phyloP scores from a whole-genome alignment of 2,329 filamentous ascomycete genomes.

The Ophiostoma pallidulum region DNA sequence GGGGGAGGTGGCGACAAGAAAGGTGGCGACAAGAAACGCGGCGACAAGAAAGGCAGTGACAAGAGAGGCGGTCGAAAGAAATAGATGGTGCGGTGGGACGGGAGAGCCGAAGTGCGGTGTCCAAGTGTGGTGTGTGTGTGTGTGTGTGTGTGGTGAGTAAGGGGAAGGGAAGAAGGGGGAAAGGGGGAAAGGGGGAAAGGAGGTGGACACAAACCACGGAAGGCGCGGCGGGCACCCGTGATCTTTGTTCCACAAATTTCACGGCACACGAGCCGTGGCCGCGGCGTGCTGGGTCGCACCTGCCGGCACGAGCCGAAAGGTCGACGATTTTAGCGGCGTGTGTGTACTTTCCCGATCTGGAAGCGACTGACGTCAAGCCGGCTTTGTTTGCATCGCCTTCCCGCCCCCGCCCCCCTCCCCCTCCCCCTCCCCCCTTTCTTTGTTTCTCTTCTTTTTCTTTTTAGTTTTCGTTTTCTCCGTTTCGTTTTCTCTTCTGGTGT shows the following conservation, averaged over 20 bases:
- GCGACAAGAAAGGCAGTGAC: background rate
- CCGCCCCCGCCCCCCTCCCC: background rate
- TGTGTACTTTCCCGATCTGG: background rate
- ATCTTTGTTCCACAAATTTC: no score
- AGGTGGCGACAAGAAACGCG: slow-evolving; percentile 16
- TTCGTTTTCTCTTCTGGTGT: no score
- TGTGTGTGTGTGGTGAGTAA: no score
- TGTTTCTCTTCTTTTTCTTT: background rate
- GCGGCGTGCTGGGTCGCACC: background rate
- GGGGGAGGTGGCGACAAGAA: slow-evolving; percentile 10
- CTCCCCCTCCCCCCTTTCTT: background rate
- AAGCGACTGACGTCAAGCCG: no score
- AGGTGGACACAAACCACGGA: background rate
- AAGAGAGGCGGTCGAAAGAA: background rate
- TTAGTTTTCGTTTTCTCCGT: no score
- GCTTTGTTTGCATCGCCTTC: background rate
- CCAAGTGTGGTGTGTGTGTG: no score
- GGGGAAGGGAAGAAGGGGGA: no score
- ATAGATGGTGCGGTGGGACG: background rate
- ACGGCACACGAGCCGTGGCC: background rate
- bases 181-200: background rate
- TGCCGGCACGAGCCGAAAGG: background rate
- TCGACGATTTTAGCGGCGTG: background rate
- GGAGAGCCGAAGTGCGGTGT: background rate
- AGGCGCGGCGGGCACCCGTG: background rate